Evolutionary conservation across 148 eudicot species (phyloP).

Genomic region (Amaranthus palmeri): DNA sequence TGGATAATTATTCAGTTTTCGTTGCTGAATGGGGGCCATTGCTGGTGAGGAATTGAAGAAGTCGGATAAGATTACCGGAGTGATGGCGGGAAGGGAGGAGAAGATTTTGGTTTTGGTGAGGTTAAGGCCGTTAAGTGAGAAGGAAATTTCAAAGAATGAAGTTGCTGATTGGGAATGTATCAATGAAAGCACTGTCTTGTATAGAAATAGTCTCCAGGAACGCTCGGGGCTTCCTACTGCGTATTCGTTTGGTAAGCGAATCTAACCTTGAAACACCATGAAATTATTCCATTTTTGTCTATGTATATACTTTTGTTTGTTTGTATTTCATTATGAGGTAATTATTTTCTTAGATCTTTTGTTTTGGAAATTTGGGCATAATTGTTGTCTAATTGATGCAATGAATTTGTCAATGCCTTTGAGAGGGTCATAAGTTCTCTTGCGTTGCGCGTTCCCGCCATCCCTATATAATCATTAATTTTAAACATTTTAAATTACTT

Average conservation of each 20-base stretch:
- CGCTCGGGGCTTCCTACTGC: slow-evolving; percentile 91
- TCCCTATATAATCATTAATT: too few species aligned
- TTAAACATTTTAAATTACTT: too few species aligned
- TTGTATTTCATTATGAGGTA: too few species aligned
- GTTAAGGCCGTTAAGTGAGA: slow-evolving; percentile 81
- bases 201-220: slow-evolving; percentile 89
- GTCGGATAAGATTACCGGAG: slow-evolving; percentile 48
- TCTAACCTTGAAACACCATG: background rate
- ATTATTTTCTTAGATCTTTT: too few species aligned
- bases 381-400: too few species aligned
- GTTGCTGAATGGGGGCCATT: slow-evolving; percentile 58
- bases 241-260: slow-evolving; percentile 66
- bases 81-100: slow-evolving; percentile 54
- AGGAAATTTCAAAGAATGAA: slow-evolving; percentile 64
- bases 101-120: slow-evolving; percentile 91
- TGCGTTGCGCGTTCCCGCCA: too few species aligned
- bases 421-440: too few species aligned
- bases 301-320: background rate
- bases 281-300: background rate
- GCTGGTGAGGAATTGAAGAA: slow-evolving; percentile 58
- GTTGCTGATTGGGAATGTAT: slow-evolving; percentile 98
- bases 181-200: slow-evolving; percentile 70
- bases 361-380: too few species aligned
- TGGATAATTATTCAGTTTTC: slow-evolving; percentile 10
- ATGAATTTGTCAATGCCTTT: too few species aligned